phyloP scores from a whole-genome alignment of 495 filamentous ascomycete species.

The Xylaria grammica region DNA sequence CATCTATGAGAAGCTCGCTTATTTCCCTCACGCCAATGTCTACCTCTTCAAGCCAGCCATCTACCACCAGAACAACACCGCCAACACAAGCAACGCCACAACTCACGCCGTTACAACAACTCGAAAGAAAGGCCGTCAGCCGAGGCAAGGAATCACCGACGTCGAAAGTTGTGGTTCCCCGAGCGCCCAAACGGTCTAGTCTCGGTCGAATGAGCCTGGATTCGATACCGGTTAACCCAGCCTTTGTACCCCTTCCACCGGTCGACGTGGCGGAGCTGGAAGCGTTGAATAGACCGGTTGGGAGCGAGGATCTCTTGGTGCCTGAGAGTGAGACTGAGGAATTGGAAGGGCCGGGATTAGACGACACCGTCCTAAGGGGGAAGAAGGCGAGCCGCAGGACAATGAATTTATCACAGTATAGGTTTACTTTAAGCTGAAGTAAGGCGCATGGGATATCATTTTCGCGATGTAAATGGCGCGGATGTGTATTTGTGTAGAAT shows the following conservation, averaged over 20 bases:
- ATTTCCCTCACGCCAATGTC: slow-evolving; percentile 33
- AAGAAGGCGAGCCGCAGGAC: slow-evolving; percentile 24
- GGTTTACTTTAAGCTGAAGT: slow-evolving; percentile 48
- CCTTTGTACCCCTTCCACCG: slow-evolving; percentile 47
- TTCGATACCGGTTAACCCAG: slow-evolving; percentile 44
- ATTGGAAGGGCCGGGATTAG: slow-evolving; percentile 34
- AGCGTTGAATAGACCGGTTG: slow-evolving; percentile 48
- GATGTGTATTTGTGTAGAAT: slow-evolving; percentile 18
- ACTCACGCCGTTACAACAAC: slow-evolving; percentile 53
- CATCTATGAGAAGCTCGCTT: slow-evolving; percentile 33
- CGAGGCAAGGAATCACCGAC: slow-evolving; percentile 37
- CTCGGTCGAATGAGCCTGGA: slow-evolving; percentile 57
- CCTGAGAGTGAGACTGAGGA: slow-evolving; percentile 66
- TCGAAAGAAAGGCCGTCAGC: slow-evolving; percentile 48
- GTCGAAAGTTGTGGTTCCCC: slow-evolving; percentile 52
- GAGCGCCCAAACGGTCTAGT: slow-evolving; percentile 64
- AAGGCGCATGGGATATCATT: background rate
- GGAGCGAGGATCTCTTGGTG: slow-evolving; percentile 79
- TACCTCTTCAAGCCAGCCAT: slow-evolving; percentile 43
- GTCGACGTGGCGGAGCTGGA: slow-evolving; percentile 47
- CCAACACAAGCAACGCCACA: slow-evolving; percentile 31
- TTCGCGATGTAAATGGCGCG: background rate
- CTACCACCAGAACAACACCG: slow-evolving; percentile 36
- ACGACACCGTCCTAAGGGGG: slow-evolving; percentile 27
- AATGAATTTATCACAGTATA: slow-evolving; percentile 60